Evolutionary conservation across 768 basidiomycete genomes (phyloP), one percentile per base, ranked within the genome.

Genomic region (Tricholoma matsutake): DNA sequence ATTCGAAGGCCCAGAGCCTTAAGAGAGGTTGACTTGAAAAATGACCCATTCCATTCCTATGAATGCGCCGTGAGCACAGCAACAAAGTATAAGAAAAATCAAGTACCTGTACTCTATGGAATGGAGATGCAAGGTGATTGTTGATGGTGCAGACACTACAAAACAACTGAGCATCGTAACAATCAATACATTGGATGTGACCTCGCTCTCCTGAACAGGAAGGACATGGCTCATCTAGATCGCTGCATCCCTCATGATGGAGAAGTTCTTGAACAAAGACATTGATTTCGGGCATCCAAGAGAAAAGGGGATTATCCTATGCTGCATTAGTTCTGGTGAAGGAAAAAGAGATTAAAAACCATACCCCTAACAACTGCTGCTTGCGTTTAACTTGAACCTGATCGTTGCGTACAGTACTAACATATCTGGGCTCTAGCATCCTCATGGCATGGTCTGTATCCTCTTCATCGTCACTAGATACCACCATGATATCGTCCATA

Each of bases 91-190:
- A 25, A 25, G 22, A 25, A 1, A 25, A 25, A 25, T 25, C 22
- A 25, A 25, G 14, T 52, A 58, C 57, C 57, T 58, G 18, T 10
- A 52, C 28, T 20, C 20, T n/a, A 49, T 58, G 57, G 8, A 58
- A 58, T 32, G 57, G 57, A 32, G 34, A 28, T 18, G n/a, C 20
- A 5, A n/a, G 29, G 8, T 58, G 47, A n/a, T 22, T 32, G 4
- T 45, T 14, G 11, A 58, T 31, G 6, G 41, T 58, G 41, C 57
- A 58, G 29, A 43, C 18, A 16, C 14, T 20, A 58, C 57, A 58
- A 45, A 29, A 45, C n/a, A 58, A 7, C 31, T 41, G 2, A 28
- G 5, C 37, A 32, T 34, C 43, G 29, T 9, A 31, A 20, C 57
- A 58, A 8, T 58, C 45, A 4, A 31, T 22, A 45, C 57, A 58